These are phyloP conservation scores for Cairneyella variabilis DNA, from an alignment of 495 filamentous ascomycete species.

Conservation along the genomic window DNA sequence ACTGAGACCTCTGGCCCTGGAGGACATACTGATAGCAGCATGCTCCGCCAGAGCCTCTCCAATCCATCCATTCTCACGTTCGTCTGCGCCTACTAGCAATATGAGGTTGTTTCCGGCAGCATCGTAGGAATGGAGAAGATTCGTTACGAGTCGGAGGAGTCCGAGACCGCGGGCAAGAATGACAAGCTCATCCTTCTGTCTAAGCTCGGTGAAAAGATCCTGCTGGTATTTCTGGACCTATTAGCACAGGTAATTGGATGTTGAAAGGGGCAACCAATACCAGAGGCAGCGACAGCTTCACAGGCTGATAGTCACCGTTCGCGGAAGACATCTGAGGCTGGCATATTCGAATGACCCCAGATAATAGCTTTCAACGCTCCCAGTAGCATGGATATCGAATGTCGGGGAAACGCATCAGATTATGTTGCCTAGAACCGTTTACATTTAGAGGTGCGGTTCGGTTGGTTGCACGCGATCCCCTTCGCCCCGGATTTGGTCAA, in stretches of 20 bases:
- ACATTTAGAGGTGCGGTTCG: not conserved
- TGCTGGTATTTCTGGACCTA: slow-evolving; percentile 69
- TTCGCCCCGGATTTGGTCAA: not conserved
- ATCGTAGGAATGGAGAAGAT: slow-evolving; percentile 94
- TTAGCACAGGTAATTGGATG: slow-evolving; percentile 7
- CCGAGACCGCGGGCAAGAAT: slow-evolving; percentile 88
- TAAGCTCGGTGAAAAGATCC: slow-evolving; percentile 86
- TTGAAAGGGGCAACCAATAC: slow-evolving; percentile 40
- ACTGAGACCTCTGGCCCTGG: slow-evolving; percentile 77
- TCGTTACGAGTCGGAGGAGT: slow-evolving; percentile 83
- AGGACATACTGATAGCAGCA: slow-evolving; percentile 67
- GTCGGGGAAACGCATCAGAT: not conserved
- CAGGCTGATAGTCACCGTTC: slow-evolving; percentile 58
- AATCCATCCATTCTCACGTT: slow-evolving; percentile 92
- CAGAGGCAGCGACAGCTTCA: slow-evolving; percentile 90
- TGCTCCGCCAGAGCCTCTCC: slow-evolving; percentile 92
- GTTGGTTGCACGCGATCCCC: not conserved
- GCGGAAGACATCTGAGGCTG: slow-evolving; percentile 50
- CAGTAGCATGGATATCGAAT: not conserved
- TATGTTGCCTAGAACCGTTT: not conserved
- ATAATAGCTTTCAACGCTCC: not conserved
- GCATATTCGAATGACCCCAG: slow-evolving; percentile 21
- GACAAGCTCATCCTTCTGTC: slow-evolving; percentile 88
- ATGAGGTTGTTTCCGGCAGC: slow-evolving; percentile 91
- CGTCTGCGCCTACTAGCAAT: slow-evolving; percentile 83